Evolutionary conservation across 1,284 basidiomycete species (phyloP).

Genomic region (Microbotryum silenes-acaulis): DNA sequence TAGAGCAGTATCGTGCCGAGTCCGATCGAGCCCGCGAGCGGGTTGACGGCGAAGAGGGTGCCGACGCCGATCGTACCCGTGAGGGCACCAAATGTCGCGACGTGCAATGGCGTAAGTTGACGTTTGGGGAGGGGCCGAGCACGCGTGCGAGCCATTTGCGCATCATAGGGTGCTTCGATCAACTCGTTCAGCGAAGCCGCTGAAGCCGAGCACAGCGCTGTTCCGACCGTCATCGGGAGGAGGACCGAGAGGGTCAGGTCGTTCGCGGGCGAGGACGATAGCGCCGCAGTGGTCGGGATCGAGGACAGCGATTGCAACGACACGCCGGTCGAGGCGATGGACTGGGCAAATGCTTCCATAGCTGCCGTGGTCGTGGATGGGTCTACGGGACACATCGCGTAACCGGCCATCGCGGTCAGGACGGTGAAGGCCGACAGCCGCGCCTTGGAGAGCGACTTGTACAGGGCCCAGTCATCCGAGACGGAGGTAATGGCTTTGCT

Average conservation of each 20-base stretch:
- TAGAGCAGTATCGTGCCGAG: conserved; percentile 81
- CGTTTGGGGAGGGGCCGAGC: conserved; percentile 79
- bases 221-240: conserved; percentile 79
- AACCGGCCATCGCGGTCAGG: conserved; percentile 83
- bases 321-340: conserved; percentile 14
- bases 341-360: conserved; percentile 48
- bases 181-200: conserved; percentile 95
- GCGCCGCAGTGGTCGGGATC: background rate
- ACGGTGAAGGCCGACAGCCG: conserved; percentile 82
- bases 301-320: conserved; percentile 39
- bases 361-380: conserved; percentile 46
- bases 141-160: conserved; percentile 90
- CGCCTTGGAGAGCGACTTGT: conserved; percentile 78
- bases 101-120: conserved; percentile 75
- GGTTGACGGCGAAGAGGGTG: conserved; percentile 77
- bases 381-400: conserved; percentile 83
- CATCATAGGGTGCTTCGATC: conserved; percentile 90
- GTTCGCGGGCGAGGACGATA: conserved; percentile 18
- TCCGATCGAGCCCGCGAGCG: conserved; percentile 76
- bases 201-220: conserved; percentile 80
- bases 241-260: conserved; percentile 44
- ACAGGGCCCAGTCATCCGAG: conserved; percentile 42
- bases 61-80: conserved; percentile 71
- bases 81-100: conserved; percentile 63
- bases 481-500: conserved; percentile 16